Base-by-base conservation (phyloP, 192 early-diverging fungal species). In the Backusella psychrophila region DNA sequence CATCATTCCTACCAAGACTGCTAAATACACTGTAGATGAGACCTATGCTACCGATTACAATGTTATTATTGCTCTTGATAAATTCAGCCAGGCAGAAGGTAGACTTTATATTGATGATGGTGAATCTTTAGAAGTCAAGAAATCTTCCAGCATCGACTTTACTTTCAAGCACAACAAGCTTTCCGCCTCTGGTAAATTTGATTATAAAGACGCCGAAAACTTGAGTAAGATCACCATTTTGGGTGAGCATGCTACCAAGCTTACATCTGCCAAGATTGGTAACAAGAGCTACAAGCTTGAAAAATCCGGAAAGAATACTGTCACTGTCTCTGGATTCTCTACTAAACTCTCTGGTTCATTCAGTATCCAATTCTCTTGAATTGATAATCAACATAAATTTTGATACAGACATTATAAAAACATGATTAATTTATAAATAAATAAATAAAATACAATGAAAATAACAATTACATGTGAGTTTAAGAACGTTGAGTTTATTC, bases 81-180 rank as follows among this genome's bases (percentile, higher is more conserved):
- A 79, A 4, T 14, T 65, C 7, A 86, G 86, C 23, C 33, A 69
- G 5, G 89, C 92, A 0, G 29, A 65, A 4, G 92, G 92, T 4
- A 77, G 83, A 66, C 72, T 91, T 14, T 91, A 88, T 69, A 71
- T 90, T 14, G 91, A 92, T 66, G 90, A 93, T 71, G 92, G 91
- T 12, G 81, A 88, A 34, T 85, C 84, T 26, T 56, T 88, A n/a
- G 68, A 82, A 26, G 73, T 69, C 35, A 17, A 69, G 3, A 31
- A 38, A 1, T 75, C 74, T n/a, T 80, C 78, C 21, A 11, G 26
- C 42, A 75, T 80, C n/a, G 35, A 66, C 15, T 80, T 75, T 53
- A 38, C 26, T 1, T 65, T 69, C 42, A 46, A 73, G 21, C 14
- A 80, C 39, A 69, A 69, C 19, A 80, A 72, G 44, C 67, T 80